phyloP scores from a whole-genome alignment of 441 rosid genomes.

The Adansonia grandidieri region DNA sequence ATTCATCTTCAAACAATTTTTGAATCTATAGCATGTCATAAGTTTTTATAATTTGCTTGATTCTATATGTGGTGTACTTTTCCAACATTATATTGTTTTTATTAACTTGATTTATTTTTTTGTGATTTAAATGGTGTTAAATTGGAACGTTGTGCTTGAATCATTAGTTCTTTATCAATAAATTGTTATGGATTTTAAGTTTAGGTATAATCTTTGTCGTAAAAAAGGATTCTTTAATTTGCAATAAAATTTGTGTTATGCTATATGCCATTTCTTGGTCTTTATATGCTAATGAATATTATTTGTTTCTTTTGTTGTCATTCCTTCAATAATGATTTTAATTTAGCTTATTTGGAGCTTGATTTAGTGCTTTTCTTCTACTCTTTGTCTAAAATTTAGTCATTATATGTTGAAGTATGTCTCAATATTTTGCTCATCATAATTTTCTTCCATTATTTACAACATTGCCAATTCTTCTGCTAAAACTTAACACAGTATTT shows the following conservation, averaged over 20 bases:
- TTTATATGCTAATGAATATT: no score
- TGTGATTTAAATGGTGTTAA: background rate
- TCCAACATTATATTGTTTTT: background rate
- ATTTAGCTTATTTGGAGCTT: background rate
- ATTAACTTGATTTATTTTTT: background rate
- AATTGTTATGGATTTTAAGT: background rate
- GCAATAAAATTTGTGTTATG: background rate
- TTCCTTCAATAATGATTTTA: no score
- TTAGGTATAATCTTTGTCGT: background rate
- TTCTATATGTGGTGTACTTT: background rate
- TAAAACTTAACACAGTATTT: background rate
- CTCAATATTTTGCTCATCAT: slow-evolving; percentile 10
- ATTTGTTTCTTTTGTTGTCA: no score
- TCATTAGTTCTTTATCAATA: background rate
- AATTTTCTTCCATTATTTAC: background rate
- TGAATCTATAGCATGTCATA: background rate
- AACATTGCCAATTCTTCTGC: background rate
- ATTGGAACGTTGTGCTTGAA: slow-evolving; percentile 12
- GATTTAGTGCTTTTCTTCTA: background rate
- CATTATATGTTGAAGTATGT: background rate
- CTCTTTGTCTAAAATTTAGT: background rate
- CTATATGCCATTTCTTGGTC: background rate
- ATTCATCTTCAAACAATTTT: background rate
- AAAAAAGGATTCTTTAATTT: background rate
- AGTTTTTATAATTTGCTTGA: background rate